These are phyloP conservation scores for Aureobasidium sp. DNA, from an alignment of 2,329 filamentous ascomycete genomes.

Conservation along the genomic window DNA sequence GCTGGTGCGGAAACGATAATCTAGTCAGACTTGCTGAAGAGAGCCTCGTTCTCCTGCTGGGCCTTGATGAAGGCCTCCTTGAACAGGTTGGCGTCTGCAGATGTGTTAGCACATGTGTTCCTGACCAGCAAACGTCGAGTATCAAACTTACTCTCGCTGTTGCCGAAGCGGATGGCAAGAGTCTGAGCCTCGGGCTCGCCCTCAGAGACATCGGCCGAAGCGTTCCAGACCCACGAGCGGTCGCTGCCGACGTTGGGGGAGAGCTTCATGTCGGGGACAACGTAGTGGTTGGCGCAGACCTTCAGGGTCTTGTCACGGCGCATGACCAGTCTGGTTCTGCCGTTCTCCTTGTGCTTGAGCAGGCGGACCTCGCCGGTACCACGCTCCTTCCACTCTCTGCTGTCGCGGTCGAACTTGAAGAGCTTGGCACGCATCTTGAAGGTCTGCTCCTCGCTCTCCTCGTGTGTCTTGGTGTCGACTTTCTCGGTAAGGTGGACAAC, in stretches of 20 bases:
- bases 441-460: constrained; percentile 91
- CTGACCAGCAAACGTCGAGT: too few species aligned
- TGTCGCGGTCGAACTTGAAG: constrained; percentile 92
- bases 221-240: constrained; percentile 99
- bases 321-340: constrained; percentile 97
- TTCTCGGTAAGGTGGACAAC: constrained; percentile 95
- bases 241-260: constrained; percentile 96
- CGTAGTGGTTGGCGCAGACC: constrained; percentile 99
- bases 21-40: constrained; percentile 51
- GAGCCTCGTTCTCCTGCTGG: constrained; percentile 87
- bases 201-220: constrained; percentile 94
- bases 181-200: constrained; percentile 95
- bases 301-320: constrained; percentile 99
- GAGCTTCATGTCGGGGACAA: constrained; percentile 98
- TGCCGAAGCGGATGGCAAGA: constrained; percentile 93
- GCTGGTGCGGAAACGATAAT: neutral
- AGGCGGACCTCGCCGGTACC: constrained; percentile 93
- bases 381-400: constrained; percentile 97
- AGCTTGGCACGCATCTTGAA: constrained; percentile 99
- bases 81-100: constrained; percentile 84
- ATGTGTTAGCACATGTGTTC: constrained; percentile 12
- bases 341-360: constrained; percentile 97
- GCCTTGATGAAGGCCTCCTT: constrained; percentile 97
- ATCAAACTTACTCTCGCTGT: constrained; percentile 74
- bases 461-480: constrained; percentile 95